These are phyloP conservation scores for Saksenaea vasiformis DNA, from an alignment of 371 early-diverging fungal species.

Conservation along the genomic window DNA sequence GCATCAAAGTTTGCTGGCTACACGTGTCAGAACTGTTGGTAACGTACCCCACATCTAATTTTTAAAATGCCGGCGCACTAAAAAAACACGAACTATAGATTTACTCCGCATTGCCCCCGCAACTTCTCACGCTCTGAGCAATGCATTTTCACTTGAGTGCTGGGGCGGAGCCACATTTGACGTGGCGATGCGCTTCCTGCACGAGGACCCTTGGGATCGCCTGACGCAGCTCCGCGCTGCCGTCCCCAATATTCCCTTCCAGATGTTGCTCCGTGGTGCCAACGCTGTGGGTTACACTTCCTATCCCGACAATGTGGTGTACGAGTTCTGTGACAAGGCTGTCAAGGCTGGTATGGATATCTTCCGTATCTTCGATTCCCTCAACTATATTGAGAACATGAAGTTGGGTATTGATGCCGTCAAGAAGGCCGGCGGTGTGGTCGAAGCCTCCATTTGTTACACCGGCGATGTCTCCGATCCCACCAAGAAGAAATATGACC, in stretches of 20 bases:
- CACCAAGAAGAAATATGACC: slow-evolving; percentile 73
- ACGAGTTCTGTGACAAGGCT: slow-evolving; percentile 93
- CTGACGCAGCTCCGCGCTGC: slow-evolving; percentile 75
- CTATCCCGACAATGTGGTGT: slow-evolving; percentile 95
- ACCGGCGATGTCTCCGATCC: slow-evolving; percentile 92
- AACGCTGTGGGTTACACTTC: slow-evolving; percentile 97
- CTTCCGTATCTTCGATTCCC: slow-evolving; percentile 95
- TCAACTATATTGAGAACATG: slow-evolving; percentile 95
- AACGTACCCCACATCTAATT: slow-evolving; percentile 14
- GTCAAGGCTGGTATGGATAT: slow-evolving; percentile 90
- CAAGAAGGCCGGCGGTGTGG: slow-evolving; percentile 91
- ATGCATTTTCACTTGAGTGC: slow-evolving; percentile 90
- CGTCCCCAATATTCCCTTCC: slow-evolving; percentile 97
- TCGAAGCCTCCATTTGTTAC: slow-evolving; percentile 92
- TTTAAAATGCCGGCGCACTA: neutral
- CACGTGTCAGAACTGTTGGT: slow-evolving; percentile 90
- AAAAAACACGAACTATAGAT: slow-evolving; percentile 35
- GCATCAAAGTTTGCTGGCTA: slow-evolving; percentile 92
- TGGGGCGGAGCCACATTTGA: slow-evolving; percentile 97
- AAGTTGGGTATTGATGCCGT: slow-evolving; percentile 93
- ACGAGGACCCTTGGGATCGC: slow-evolving; percentile 96
- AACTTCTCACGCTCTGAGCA: slow-evolving; percentile 84
- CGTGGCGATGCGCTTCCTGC: slow-evolving; percentile 92
- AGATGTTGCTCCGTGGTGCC: slow-evolving; percentile 96
- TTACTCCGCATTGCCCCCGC: slow-evolving; percentile 78